Evolutionary conservation across 2,329 filamentous ascomycete genomes (phyloP).

Genomic region (Berkeleyomyces basicola): DNA sequence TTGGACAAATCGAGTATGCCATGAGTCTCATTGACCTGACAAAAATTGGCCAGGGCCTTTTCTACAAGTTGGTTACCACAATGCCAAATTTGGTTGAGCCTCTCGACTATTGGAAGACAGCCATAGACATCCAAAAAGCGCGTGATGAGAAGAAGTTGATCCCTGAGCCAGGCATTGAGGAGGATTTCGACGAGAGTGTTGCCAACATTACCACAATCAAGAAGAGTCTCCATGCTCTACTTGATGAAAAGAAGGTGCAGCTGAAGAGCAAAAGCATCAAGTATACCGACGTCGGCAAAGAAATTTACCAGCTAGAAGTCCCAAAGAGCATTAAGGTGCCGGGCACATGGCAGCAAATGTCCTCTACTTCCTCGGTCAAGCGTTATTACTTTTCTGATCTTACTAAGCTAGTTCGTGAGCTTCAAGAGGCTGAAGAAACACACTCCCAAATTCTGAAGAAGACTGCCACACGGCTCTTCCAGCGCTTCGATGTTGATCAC

Average conservation of each 20-base stretch:
- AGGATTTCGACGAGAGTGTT: slow-evolving; percentile 77
- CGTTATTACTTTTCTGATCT: slow-evolving; percentile 86
- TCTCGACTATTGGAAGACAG: slow-evolving; percentile 73
- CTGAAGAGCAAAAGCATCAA: slow-evolving; percentile 58
- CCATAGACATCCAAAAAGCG: slow-evolving; percentile 71
- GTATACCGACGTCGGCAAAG: slow-evolving; percentile 80
- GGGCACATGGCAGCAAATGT: slow-evolving; percentile 88
- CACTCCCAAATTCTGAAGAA: slow-evolving; percentile 84
- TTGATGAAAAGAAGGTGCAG: slow-evolving; percentile 54
- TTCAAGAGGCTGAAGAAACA: slow-evolving; percentile 88
- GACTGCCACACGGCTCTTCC: slow-evolving; percentile 67
- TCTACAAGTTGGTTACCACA: slow-evolving; percentile 62
- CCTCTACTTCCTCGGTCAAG: slow-evolving; percentile 75
- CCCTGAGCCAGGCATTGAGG: slow-evolving; percentile 72
- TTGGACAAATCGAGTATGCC: slow-evolving; percentile 94
- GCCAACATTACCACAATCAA: slow-evolving; percentile 62
- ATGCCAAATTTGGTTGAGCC: slow-evolving; percentile 73
- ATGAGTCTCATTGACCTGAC: slow-evolving; percentile 62
- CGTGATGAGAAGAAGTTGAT: slow-evolving; percentile 68
- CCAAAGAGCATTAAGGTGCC: slow-evolving; percentile 77
- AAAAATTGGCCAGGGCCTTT: slow-evolving; percentile 62
- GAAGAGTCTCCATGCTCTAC: slow-evolving; percentile 49
- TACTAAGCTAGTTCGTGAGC: slow-evolving; percentile 61
- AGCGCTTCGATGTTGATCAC: slow-evolving; percentile 78
- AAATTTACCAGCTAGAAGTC: slow-evolving; percentile 89